Evolutionary conservation across 305 asterid species (phyloP), one percentile per base, ranked within the genome.

Genomic region (Fraxinus nigra): DNA sequence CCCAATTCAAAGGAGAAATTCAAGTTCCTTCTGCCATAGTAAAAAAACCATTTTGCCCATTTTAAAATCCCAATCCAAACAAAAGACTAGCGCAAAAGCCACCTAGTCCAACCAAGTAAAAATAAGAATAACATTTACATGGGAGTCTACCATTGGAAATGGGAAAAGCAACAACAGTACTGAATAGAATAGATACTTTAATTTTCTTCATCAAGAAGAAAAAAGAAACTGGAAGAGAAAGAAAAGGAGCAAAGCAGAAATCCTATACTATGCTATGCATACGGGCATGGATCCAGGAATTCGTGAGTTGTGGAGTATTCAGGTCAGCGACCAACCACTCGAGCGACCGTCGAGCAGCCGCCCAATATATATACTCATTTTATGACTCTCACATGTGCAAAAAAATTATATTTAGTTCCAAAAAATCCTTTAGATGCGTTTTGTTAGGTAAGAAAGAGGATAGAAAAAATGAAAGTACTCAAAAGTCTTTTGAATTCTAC

Each of bases 91-190:
- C 65, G 51, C 81, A 37, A 37, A 6, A 75, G 65, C 80, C 75
- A 79, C 33, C 54, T 30, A 59, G 37, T 28, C 61, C 85, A 76
- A 32, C 70, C 70, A 63, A 77, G 81, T 76, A 69, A 80, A 82
- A 33, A 18, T 56, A 37, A 37, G 40, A 37, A 7, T 37, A 37
- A 37, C 40, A 37, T 7, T 37, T 7, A 37, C 40, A 37, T 1
- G 40, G 40, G 10, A 37, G 10, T 7, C 40, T 7, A 75, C 75
- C 73, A 67, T 75, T 2, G 76, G 81, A 73, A 18, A 78, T 37
- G 87, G 88, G 78, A 87, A 89, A 86, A 84, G 82, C 85, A 82
- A 77, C 48, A 1, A 10, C 11, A 40, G 14, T 10, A 10, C 14
- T 0, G 86, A 84, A 78, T 38, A 20, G 78, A 79, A 73, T 74